Evolutionary conservation across 768 basidiomycete species (phyloP), one percentile per base, ranked within the genome.

Genomic region (Boletellus emodensis): DNA sequence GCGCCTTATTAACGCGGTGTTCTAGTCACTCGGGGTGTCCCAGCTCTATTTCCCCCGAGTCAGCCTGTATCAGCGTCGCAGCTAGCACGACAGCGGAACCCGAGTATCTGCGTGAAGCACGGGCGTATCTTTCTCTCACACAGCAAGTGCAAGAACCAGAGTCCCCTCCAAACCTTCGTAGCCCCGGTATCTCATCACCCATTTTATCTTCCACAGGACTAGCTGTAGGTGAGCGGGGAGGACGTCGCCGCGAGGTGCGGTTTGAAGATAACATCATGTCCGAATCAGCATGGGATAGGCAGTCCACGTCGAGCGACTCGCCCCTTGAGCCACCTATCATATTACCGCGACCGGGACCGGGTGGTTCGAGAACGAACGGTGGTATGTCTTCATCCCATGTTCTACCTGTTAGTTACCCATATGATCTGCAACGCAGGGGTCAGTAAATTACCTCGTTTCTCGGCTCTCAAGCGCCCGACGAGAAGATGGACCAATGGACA

Each of bases 21-120:
- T 28, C 9, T 53, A 67, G 66, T 40, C 51, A 55, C 40, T 65
- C 57, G n/a, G 57, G 40, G 17, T 64, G 48, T 26, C 64, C 63
- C 2, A 68, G 66, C 17, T 64, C 66, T 11, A 64, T 69, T 38
- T 70, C 66, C 7, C 66, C 66, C 6, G 68, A 68, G 47, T 68
- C 66, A 0, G 68, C 68, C 1, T 66, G 60, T 8, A 66, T 70
- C 26, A 60, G 58, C 38, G 34, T 64, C 22, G 63, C 65, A 24
- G 65, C 65, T 24, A 66, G 53, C 47, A 55, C 64, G 55, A 68
- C 68, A 1, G 68, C 68, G 30, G 66, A 30, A 11, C 30, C 30
- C 30, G 30, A 68, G 8, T 68, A 62, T 41, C 54, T 68, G 46
- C 63, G 64, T 1, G 66, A 68, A 35, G 66, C 68, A 3, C 54